phyloP scores from a whole-genome alignment of 2,329 filamentous ascomycete genomes.

The Trichoderma afroharzianum region DNA sequence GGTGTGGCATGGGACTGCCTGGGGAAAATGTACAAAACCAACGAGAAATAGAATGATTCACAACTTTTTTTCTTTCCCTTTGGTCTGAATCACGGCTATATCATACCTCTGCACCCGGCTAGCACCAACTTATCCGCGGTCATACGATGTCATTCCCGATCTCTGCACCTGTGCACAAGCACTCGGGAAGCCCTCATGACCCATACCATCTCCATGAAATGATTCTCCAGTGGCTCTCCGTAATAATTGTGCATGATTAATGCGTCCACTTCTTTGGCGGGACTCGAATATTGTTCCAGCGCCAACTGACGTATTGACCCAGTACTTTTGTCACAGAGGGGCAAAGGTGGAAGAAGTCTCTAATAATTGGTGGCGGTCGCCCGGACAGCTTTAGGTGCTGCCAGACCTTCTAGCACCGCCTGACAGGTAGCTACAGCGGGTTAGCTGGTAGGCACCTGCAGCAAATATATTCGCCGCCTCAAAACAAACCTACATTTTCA shows the following conservation, averaged over 20 bases:
- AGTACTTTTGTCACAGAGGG: not conserved
- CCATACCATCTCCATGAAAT: not conserved
- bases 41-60: slow-evolving; percentile 29
- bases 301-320: not conserved
- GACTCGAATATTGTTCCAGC: not conserved
- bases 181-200: not conserved
- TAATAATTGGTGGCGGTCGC: not conserved
- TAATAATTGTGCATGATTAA: not conserved
- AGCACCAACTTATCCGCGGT: not conserved
- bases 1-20: slow-evolving; percentile 19
- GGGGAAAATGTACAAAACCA: slow-evolving; percentile 35
- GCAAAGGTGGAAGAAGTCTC: not conserved
- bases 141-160: not conserved
- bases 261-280: not conserved
- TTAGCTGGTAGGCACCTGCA: not conserved
- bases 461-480: not conserved
- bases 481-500: not conserved
- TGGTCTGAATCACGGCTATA: not conserved
- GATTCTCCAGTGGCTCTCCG: not conserved
- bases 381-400: not conserved
- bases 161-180: not conserved
- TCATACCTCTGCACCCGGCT: not conserved
- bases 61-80: slow-evolving; percentile 19
- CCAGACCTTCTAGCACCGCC: not conserved
- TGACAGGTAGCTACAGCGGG: not conserved